Base-by-base conservation (phyloP, 768 basidiomycete genomes). In the Lanmaoa rubissima region DNA sequence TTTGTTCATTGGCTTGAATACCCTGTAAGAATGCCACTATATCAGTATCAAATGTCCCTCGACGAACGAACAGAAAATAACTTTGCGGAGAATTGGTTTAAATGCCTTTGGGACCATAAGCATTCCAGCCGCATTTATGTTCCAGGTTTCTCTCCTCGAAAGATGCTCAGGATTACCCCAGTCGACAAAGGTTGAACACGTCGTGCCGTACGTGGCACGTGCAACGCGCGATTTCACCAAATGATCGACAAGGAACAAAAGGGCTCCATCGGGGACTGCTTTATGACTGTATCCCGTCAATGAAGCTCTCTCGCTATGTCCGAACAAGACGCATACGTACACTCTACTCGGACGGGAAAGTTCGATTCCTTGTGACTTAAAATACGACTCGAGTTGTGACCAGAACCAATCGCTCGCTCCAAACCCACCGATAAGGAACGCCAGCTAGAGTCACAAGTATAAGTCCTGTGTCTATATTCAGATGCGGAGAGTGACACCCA, bases 171-270 rank as follows among this genome's bases (percentile, higher is more conserved):
- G 41, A n/a, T 65, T 5, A 3, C 47, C 9, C 24, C 13, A n/a
- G 4, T 66, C 34, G 5, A 50, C 57, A 1, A 3, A 8, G 35
- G 3, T 5, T 1, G 31, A 0, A 26, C 34, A 92, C 79, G 48
- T 82, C 79, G 77, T 91, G 8, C 82, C 82, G 31, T 79, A 82
- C 0, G 77, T 78, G 50, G 74, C 64, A 55, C 75, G 74, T 12
- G 80, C 70, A 4, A 80, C 72, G 9, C 82, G 76, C 6, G 71
- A 70, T 7, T 72, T 70, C 16, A 82, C 81, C n/a, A 75, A 72
- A 55, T 77, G 38, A 49, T 82, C 78, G 3, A 83, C 36, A 42
- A 63, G 69, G 51, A 60, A 75, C 13, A 65, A 72, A 13, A 74
- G 60, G 1, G 74, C 78, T 0, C 82, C 82, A 55, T 82, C 78